Percentiles rank a stretch among this genome's conserved stretches.
These are phyloP conservation scores for Poa annua DNA, from an alignment of 176 grass and related monocot genomes.

Conservation along the genomic window DNA sequence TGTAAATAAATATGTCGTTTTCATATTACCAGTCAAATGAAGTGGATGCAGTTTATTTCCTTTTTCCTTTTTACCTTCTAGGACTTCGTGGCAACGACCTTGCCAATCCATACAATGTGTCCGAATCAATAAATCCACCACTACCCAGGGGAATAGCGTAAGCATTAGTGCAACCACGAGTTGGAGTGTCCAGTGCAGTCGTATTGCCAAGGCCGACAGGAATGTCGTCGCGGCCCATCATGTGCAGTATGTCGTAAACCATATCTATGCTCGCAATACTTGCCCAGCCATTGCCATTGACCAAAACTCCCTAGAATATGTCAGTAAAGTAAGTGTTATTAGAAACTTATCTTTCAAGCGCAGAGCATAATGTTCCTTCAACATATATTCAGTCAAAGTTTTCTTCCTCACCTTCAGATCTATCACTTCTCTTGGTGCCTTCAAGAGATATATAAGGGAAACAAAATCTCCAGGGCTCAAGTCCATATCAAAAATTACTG, in stretches of 20 bases:
- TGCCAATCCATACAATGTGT: conserved; percentile 79
- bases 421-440: conserved; percentile 64
- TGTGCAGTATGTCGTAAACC: conserved; percentile 86
- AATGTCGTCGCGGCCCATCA: conserved; percentile 97
- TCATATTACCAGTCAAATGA: background rate
- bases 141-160: conserved; percentile 72
- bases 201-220: conserved; percentile 71
- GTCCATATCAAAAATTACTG: conserved; percentile 89
- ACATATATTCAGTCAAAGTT: background rate
- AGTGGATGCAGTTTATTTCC: background rate
- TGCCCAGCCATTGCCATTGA: conserved; percentile 83
- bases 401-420: conserved; percentile 71
- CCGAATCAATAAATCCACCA: conserved; percentile 85
- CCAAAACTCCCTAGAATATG: conserved; percentile 64
- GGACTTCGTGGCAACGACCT: conserved; percentile 77
- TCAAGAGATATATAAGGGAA: conserved; percentile 86
- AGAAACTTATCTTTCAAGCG: background rate
- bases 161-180: conserved; percentile 69
- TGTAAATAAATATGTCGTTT: background rate
- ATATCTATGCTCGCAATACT: conserved; percentile 75
- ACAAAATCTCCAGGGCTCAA: conserved; percentile 96
- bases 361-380: conserved; percentile 12
- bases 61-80: conserved; percentile 58
- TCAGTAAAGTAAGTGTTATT: background rate
- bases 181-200: conserved; percentile 57